A percentile compares a stretch with the other conserved stretches of the same genome.
Evolutionary conservation across 2,329 filamentous ascomycete genomes (phyloP).

Genomic region (Coniochaeta prunicola): DNA sequence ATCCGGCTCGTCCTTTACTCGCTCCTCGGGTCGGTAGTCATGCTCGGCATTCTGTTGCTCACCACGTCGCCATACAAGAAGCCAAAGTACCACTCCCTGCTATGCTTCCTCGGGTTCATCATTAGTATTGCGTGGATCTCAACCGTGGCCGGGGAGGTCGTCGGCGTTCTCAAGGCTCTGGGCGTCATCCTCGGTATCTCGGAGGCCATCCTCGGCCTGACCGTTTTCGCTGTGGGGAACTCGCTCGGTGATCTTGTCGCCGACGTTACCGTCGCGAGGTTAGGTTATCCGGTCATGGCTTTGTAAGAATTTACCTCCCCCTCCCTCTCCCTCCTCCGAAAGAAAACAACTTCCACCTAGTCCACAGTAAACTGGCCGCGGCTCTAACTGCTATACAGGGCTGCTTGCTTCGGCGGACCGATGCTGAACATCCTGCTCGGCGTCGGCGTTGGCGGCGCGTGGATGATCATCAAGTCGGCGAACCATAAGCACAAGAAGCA

Average conservation of each 20-base stretch:
- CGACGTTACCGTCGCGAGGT: conserved; percentile 84
- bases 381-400: conserved; percentile 40
- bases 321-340: neutral
- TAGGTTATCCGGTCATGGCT: conserved; percentile 97
- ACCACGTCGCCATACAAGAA: conserved; percentile 62
- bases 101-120: conserved; percentile 85
- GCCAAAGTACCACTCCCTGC: conserved; percentile 65
- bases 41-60: conserved; percentile 59
- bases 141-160: conserved; percentile 90
- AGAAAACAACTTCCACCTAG: too few species aligned
- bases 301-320: conserved; percentile 39
- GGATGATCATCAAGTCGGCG: conserved; percentile 71
- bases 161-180: conserved; percentile 86
- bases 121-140: conserved; percentile 96
- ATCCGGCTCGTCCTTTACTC: conserved; percentile 53
- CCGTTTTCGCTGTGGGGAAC: conserved; percentile 94
- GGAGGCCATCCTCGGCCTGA: conserved; percentile 89
- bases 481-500: conserved; percentile 60
- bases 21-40: conserved; percentile 59
- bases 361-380: too few species aligned
- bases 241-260: conserved; percentile 90
- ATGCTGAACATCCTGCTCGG: conserved; percentile 97
- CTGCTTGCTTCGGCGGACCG: conserved; percentile 94
- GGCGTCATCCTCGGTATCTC: conserved; percentile 90
- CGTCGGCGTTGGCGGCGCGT: conserved; percentile 83